phyloP scores from a whole-genome alignment of 2,329 filamentous ascomycete species.

The Pseudogymnoascus sp. region DNA sequence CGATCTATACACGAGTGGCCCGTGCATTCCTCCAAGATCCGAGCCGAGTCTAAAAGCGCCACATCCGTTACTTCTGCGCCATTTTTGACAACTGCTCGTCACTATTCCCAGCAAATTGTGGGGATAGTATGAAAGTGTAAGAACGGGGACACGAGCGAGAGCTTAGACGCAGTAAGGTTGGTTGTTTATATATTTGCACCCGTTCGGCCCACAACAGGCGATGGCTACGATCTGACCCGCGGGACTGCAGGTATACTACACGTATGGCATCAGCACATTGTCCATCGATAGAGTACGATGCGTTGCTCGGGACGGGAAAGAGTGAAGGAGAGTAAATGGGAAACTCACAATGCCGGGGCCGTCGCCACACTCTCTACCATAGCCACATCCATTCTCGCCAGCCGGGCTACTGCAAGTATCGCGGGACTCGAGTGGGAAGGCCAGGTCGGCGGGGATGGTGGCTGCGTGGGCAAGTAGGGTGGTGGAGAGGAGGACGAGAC shows the following conservation, averaged over 20 bases:
- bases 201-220: constrained; percentile 1
- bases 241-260: background rate
- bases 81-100: background rate
- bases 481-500: background rate
- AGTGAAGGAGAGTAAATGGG: background rate
- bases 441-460: background rate
- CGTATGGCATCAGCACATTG: background rate
- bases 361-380: background rate
- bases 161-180: background rate
- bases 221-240: background rate
- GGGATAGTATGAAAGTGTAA: background rate
- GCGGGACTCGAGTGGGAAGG: background rate
- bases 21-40: background rate
- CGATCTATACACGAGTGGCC: background rate
- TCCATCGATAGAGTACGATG: background rate
- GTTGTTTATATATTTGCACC: background rate
- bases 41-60: background rate
- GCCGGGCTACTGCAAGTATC: background rate
- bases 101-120: background rate
- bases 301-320: background rate
- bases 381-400: background rate
- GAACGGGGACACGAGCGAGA: background rate
- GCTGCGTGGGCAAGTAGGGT: background rate
- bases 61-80: background rate
- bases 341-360: background rate